Base-by-base conservation (phyloP, 371 early-diverging fungal species). In the Haplosporangium sp. region DNA sequence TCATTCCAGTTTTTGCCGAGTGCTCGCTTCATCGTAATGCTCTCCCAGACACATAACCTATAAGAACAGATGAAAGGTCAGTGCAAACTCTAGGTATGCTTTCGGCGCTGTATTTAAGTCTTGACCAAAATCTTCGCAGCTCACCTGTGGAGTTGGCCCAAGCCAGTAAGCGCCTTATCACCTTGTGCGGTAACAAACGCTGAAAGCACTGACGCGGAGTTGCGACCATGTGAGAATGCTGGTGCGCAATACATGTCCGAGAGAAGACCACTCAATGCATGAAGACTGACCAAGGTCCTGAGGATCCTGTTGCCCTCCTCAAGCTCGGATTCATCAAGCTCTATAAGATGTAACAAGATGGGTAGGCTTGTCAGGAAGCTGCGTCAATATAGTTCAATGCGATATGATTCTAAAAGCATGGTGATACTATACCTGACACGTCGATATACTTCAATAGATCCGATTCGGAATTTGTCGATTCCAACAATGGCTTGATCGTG, bases 181-280 rank as follows among this genome's bases (percentile, higher is more conserved):
- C 90, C 88, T 3, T 79, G 68, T 7, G 83, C 76, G 20, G 85
- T 85, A 3, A 86, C 66, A 54, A 93, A 91, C 12, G 87, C 88
- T 8, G 87, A 75, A 0, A 91, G 81, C 1, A 93, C 82, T n/a
- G 91, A 84, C 2, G 82, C 80, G 21, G 88, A 87, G 63, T 87
- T 89, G 59, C 89, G 90, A 6, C 89, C 85, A 59, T 93, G 92
- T 0, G 92, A 86, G 48, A 92, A 79, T 14, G 84, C 70, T 45
- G 92, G 87, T 0, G 92, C 87, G 53, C 86, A 86, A 73, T 88
- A 95, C 20, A 94, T 83, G 65, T 95, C 95, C 9, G 92, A 87
- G 13, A 93, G 69, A 21, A 95, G 69, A 12, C 90, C 89, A 18
- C 90, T 82, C 53, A 90, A 82, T 0, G 89, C 89, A 62, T 92